Percentiles rank a stretch among this genome's conserved stretches.
Conservation (phyloP, 1,284 basidiomycete genomes). For the Leccinum brunneo-olivaceum region DNA sequence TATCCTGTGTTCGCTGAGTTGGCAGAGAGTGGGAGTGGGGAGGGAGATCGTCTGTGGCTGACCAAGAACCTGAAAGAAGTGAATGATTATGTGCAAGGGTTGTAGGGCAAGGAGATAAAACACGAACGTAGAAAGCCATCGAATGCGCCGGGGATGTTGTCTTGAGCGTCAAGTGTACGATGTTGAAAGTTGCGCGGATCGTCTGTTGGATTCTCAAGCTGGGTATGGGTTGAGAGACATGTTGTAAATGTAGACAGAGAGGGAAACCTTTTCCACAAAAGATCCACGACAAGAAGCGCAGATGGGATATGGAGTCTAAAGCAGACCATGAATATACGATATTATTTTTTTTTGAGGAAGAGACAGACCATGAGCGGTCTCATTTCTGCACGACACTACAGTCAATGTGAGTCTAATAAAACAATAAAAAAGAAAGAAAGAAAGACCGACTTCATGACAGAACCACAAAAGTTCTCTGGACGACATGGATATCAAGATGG, state of each 20-base stretch:
- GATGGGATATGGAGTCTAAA: conserved; percentile 61
- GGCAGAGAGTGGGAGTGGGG: conserved; percentile 16
- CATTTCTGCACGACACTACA: conserved; percentile 74
- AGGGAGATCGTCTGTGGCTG: not conserved
- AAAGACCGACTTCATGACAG: conserved; percentile 62
- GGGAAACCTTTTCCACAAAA: conserved; percentile 66
- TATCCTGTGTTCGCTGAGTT: conserved; percentile 12
- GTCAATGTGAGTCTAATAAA: conserved; percentile 6
- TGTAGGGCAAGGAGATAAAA: not conserved
- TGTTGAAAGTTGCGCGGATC: conserved; percentile 63
- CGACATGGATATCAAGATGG: too few relatives aligned
- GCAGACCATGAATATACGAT: not conserved
- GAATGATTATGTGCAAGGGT: conserved; percentile 22
- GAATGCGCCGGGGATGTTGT: conserved; percentile 32
- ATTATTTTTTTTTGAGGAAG: too few relatives aligned
- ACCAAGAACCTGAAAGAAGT: conserved; percentile 22
- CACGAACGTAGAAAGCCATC: conserved; percentile 36
- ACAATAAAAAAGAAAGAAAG: not conserved
- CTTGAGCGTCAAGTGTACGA: conserved; percentile 28
- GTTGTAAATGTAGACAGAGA: not conserved
- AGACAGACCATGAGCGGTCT: conserved; percentile 62
- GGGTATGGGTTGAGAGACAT: conserved; percentile 2
- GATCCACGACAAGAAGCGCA: conserved; percentile 66
- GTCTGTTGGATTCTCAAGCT: conserved; percentile 68
- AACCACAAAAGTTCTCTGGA: conserved; percentile 69